phyloP scores from a whole-genome alignment of 192 early-diverging fungal genomes.

The Linnemannia zychae region DNA sequence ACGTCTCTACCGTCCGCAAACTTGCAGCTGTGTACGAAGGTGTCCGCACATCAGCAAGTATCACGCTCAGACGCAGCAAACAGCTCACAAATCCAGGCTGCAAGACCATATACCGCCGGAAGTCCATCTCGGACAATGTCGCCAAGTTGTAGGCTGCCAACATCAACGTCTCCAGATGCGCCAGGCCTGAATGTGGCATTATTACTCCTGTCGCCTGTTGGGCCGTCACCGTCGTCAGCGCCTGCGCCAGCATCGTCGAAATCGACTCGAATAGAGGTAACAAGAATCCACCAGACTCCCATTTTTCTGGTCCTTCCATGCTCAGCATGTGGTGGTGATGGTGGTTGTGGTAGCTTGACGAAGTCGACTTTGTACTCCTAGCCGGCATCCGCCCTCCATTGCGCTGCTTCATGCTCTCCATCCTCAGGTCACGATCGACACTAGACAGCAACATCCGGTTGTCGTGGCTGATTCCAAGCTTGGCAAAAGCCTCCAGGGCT shows the following conservation, averaged over 20 bases:
- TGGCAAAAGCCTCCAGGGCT: slow-evolving; percentile 73
- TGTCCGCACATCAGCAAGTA: slow-evolving; percentile 44
- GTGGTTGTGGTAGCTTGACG: neutral
- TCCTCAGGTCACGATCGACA: slow-evolving; percentile 33
- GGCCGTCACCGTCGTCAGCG: slow-evolving; percentile 36
- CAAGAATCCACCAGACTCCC: slow-evolving; percentile 50
- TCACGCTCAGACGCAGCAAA: slow-evolving; percentile 38
- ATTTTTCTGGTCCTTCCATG: slow-evolving; percentile 16
- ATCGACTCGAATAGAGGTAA: slow-evolving; percentile 51
- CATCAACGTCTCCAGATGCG: slow-evolving; percentile 65
- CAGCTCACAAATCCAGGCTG: slow-evolving; percentile 53
- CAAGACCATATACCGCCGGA: slow-evolving; percentile 43
- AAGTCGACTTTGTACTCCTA: slow-evolving; percentile 5
- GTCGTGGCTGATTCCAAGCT: slow-evolving; percentile 69
- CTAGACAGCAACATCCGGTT: slow-evolving; percentile 64
- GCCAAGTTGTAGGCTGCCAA: slow-evolving; percentile 68
- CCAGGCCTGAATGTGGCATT: slow-evolving; percentile 55
- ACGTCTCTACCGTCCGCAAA: slow-evolving; percentile 51
- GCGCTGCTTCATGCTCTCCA: slow-evolving; percentile 19
- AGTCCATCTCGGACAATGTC: slow-evolving; percentile 39
- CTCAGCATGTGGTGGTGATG: neutral
- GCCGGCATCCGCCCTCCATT: slow-evolving; percentile 8
- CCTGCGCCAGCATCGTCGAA: slow-evolving; percentile 44
- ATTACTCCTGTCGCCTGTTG: slow-evolving; percentile 7
- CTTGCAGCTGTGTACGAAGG: slow-evolving; percentile 41